These are phyloP conservation scores for Orbilia brochopaga DNA, from an alignment of 2,329 filamentous ascomycete species.

Conservation along the genomic window DNA sequence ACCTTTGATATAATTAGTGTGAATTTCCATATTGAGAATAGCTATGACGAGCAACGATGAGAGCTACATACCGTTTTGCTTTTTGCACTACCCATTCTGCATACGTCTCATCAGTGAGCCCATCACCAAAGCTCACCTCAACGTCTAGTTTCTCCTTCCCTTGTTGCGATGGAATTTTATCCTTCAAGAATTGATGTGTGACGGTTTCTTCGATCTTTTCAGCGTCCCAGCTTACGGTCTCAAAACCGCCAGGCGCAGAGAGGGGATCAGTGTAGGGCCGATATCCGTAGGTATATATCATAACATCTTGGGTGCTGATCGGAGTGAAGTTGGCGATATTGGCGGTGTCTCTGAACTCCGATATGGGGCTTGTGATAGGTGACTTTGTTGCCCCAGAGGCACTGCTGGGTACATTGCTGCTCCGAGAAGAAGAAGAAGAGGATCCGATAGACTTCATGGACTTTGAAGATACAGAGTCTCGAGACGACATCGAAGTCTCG, in stretches of 20 bases:
- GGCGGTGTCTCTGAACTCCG: constrained; percentile 37
- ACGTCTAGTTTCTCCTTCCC: constrained; percentile 63
- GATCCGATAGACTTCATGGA: constrained; percentile 29
- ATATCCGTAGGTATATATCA: constrained; percentile 48
- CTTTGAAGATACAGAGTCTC: constrained; percentile 45
- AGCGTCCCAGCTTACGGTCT: constrained; percentile 68
- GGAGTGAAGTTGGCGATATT: constrained; percentile 37
- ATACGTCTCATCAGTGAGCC: constrained; percentile 73
- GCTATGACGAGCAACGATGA: background rate
- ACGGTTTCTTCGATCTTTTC: constrained; percentile 73
- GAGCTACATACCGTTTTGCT: constrained; percentile 61
- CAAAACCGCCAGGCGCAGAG: constrained; percentile 37
- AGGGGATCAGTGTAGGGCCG: constrained; percentile 39
- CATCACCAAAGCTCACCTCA: constrained; percentile 70
- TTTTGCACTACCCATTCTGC: constrained; percentile 76
- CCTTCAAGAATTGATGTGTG: constrained; percentile 70
- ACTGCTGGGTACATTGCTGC: constrained; percentile 25
- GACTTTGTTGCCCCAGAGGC: constrained; percentile 21
- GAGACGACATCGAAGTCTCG: constrained; percentile 32
- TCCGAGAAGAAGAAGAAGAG: constrained; percentile 36
- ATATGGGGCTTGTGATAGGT: constrained; percentile 13
- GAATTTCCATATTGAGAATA: background rate
- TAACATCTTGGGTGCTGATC: constrained; percentile 49
- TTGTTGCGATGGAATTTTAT: constrained; percentile 69
- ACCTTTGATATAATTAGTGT: constrained; percentile 44